These are phyloP conservation scores for Xerocomellus chrysenteron DNA, from an alignment of 768 basidiomycete species.

Conservation along the genomic window DNA sequence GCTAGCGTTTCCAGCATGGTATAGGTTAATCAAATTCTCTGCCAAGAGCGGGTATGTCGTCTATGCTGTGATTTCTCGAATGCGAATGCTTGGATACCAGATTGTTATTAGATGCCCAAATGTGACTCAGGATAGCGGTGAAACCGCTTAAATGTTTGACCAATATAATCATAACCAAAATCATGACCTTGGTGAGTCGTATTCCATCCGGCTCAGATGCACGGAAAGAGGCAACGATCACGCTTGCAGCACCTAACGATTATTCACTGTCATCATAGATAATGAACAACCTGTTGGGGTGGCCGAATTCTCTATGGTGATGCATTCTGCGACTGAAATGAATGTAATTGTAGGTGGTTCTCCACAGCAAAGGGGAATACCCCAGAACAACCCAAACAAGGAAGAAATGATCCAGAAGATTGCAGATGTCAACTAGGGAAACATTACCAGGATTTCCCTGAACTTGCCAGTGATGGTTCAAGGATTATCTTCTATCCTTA, in stretches of 20 bases:
- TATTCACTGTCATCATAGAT: background rate
- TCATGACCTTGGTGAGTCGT: background rate
- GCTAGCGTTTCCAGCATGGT: background rate
- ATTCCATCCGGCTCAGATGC: background rate
- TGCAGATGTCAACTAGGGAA: background rate
- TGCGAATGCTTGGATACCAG: background rate
- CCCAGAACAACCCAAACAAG: background rate
- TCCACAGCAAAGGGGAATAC: background rate
- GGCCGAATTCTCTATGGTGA: background rate
- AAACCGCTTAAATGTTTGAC: background rate
- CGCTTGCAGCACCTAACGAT: no score
- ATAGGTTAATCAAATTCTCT: background rate
- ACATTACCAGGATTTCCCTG: background rate
- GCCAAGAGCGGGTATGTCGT: background rate
- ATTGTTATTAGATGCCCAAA: background rate
- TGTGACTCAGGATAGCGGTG: background rate
- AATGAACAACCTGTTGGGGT: background rate
- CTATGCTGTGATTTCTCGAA: background rate
- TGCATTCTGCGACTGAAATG: background rate
- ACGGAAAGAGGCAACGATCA: background rate
- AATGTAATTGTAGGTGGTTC: background rate
- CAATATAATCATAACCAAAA: background rate
- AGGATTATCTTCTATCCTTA: background rate
- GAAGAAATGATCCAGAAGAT: background rate
- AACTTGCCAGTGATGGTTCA: background rate